Percentiles rank a stretch among this genome's conserved stretches.
Conservation (phyloP, 2,329 filamentous ascomycete species). For the Acephala macrosclerotiorum region DNA sequence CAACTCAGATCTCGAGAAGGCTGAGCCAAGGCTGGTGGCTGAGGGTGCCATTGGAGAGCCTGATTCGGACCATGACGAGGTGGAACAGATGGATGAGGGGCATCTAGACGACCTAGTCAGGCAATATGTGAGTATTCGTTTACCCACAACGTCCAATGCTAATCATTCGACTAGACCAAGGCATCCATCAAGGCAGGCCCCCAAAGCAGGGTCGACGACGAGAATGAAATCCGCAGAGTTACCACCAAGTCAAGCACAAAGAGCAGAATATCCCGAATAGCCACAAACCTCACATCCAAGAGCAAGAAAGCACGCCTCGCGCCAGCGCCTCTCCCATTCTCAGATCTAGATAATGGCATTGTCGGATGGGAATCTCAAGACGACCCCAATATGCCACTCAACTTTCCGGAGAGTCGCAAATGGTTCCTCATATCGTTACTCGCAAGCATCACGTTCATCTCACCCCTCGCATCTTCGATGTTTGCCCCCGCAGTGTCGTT, state of each 20-base stretch:
- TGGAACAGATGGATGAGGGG: conserved; percentile 39
- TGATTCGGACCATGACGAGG: conserved; percentile 40
- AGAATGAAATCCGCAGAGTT: conserved; percentile 25
- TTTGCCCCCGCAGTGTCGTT: conserved; percentile 50
- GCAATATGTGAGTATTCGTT: conserved; percentile 26
- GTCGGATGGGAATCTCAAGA: conserved; percentile 67
- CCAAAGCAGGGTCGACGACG: conserved; percentile 26
- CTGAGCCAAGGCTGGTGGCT: not conserved
- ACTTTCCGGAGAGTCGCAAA: conserved; percentile 50
- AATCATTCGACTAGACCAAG: conserved; percentile 22
- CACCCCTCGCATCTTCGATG: conserved; percentile 50
- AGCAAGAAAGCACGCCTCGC: conserved; percentile 37
- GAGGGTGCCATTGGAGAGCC: conserved; percentile 33
- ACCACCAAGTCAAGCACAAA: conserved; percentile 31
- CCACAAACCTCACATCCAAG: conserved; percentile 34
- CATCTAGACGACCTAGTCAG: conserved; percentile 39
- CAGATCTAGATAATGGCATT: conserved; percentile 59
- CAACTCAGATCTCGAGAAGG: conserved; percentile 32
- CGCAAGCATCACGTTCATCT: conserved; percentile 46
- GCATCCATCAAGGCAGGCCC: conserved; percentile 33
- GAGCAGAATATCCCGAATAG: conserved; percentile 38
- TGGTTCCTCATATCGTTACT: conserved; percentile 41
- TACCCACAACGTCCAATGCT: not conserved
- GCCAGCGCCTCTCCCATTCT: conserved; percentile 48
- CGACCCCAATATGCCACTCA: conserved; percentile 65